Evolutionary conservation across 2,329 filamentous ascomycete genomes (phyloP), one percentile per base, ranked within the genome.

Genomic region (Ceratocystis harringtonii): DNA sequence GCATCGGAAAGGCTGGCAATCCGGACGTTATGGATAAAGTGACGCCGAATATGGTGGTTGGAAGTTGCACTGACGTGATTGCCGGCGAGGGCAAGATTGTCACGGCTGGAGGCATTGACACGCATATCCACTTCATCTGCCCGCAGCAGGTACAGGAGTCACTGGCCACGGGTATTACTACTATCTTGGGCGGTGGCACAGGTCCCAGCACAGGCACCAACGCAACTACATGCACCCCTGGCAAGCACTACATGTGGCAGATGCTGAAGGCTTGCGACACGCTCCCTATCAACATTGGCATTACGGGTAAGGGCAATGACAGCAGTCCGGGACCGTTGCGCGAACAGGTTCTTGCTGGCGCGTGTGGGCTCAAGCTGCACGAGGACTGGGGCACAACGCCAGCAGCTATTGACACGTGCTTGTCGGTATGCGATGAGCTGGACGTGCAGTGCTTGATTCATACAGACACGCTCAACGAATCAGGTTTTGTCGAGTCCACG

Each of bases 1-100:
- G 85, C 0, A 92, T 97, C 70, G 92, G 92, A 67, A 96, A 97
- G 76, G 90, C 92, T 17, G 92, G 92, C 22, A 97, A 96, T 71
- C 92, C 92, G n/a, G 92, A 97, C 75, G 84, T 95, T 60, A 96
- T 96, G 92, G 87, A 94, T 41, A 89, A 89, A 3, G 90, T 97
- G 5, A 80, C 87, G 67, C 79, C 84, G 0, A 81, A 85, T 65
- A 84, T 97, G 85, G 78, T 96, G 1, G 84, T 96, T 8, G 92
- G 92, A 10, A 87, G 86, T 69, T 90, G 88, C 70, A 97, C 92
- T 0, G 92, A 97, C 78, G 90, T 96, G 25, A 85, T 97, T 72
- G 90, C 92, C 19, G 92, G 85, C 15, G 92, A 97, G 76, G 85
- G 88, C 70, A 89, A 89, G 77, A 96, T 97, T 69, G 77, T 97